phyloP scores from a whole-genome alignment of 2,329 filamentous ascomycete genomes.

The Setomelanomma holmii region DNA sequence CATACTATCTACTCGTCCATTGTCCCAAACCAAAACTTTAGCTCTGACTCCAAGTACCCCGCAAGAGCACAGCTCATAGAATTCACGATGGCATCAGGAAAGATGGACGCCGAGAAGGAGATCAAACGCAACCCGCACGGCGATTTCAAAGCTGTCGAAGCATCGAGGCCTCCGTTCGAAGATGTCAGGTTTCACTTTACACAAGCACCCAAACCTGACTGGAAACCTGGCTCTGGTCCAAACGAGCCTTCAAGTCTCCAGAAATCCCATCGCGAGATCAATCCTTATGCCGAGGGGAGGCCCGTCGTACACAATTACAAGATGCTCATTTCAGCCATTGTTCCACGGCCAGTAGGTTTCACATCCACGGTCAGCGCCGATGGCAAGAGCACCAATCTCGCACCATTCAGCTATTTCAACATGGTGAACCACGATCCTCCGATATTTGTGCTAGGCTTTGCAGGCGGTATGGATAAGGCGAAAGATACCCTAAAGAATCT shows the following conservation, averaged over 20 bases:
- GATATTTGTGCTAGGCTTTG: slow-evolving; percentile 73
- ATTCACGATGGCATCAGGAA: slow-evolving; percentile 33
- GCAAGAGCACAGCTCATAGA: too few relatives aligned
- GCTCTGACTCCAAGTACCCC: not conserved
- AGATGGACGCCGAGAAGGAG: slow-evolving; percentile 54
- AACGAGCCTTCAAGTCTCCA: slow-evolving; percentile 63
- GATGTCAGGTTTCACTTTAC: slow-evolving; percentile 61
- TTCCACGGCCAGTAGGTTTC: slow-evolving; percentile 81
- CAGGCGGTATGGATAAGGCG: slow-evolving; percentile 63
- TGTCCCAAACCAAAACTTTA: too few relatives aligned
- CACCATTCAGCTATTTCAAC: slow-evolving; percentile 88
- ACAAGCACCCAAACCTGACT: slow-evolving; percentile 69
- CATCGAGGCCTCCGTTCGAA: slow-evolving; percentile 68
- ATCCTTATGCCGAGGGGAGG: slow-evolving; percentile 77
- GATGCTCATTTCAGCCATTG: slow-evolving; percentile 81
- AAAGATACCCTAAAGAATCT: slow-evolving; percentile 86
- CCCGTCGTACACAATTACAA: slow-evolving; percentile 83
- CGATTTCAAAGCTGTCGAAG: slow-evolving; percentile 77
- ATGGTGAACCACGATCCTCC: slow-evolving; percentile 87
- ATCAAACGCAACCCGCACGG: slow-evolving; percentile 71
- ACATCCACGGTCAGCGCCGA: slow-evolving; percentile 66
- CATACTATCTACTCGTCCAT: too few relatives aligned
- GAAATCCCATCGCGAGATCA: slow-evolving; percentile 75
- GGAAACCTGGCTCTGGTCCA: slow-evolving; percentile 70
- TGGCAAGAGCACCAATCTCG: slow-evolving; percentile 74